These are phyloP conservation scores for Escallonia herrerae DNA, from an alignment of 129 eudicot species.

Conservation along the genomic window DNA sequence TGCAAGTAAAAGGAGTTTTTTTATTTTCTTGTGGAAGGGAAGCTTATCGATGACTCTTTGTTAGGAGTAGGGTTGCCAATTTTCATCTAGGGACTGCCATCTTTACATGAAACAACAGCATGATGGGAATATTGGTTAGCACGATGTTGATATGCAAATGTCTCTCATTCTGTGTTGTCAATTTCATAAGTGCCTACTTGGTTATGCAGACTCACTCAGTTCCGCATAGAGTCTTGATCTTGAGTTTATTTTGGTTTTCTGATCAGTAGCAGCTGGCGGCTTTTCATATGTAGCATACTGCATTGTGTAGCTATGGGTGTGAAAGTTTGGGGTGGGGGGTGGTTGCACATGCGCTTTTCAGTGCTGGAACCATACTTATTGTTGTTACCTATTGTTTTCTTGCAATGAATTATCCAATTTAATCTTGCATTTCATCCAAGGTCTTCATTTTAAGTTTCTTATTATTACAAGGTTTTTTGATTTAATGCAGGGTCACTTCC, in stretches of 20 bases:
- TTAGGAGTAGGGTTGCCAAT: not conserved
- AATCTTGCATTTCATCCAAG: not conserved
- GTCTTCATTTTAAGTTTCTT: not conserved
- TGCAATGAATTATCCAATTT: not conserved
- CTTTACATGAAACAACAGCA: not conserved
- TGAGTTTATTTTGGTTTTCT: not conserved
- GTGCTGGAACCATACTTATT: not conserved
- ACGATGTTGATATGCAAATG: not conserved
- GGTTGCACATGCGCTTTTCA: not conserved
- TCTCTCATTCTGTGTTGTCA: not conserved
- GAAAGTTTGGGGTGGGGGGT: too few relatives aligned
- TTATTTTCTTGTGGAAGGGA: too few relatives aligned
- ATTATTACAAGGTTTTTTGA: conserved; percentile 7
- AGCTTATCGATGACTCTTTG: too few relatives aligned
- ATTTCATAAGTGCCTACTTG: not conserved
- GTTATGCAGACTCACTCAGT: not conserved
- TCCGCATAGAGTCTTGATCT: not conserved
- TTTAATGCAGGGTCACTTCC: conserved; percentile 65
- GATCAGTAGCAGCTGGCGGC: too few relatives aligned
- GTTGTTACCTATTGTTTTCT: not conserved
- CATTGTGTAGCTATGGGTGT: too few relatives aligned
- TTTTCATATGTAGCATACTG: too few relatives aligned
- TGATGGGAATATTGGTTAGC: not conserved
- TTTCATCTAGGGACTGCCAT: not conserved
- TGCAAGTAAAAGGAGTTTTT: too few relatives aligned